Evolutionary conservation across 169 alveolate species (phyloP).

Genomic region (Babesia ovata): DNA sequence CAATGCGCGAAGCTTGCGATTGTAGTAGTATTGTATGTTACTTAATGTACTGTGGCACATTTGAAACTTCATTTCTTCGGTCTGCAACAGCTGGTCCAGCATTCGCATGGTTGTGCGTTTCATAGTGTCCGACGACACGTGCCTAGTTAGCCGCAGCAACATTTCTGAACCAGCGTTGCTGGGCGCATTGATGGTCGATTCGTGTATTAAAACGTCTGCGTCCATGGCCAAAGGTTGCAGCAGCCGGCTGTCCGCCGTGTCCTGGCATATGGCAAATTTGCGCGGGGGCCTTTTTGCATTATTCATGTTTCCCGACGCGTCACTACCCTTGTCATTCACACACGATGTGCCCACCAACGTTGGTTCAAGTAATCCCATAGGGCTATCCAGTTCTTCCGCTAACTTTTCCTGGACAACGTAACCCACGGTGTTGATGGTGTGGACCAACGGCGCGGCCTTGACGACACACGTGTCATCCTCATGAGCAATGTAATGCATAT

Average conservation of each 20-base stretch:
- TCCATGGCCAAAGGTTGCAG: slow-evolving; percentile 67
- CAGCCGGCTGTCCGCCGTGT: slow-evolving; percentile 70
- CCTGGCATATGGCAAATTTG: slow-evolving; percentile 78
- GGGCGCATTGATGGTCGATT: slow-evolving; percentile 71
- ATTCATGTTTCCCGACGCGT: background rate
- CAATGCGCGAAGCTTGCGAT: slow-evolving; percentile 14
- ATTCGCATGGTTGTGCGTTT: background rate
- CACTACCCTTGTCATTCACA: slow-evolving; percentile 4
- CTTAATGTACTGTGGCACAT: slow-evolving; percentile 24
- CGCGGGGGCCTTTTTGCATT: slow-evolving; percentile 27
- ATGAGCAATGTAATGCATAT: slow-evolving; percentile 51
- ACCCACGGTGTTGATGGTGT: slow-evolving; percentile 84
- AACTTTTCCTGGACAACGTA: slow-evolving; percentile 75
- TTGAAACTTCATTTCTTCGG: slow-evolving; percentile 40
- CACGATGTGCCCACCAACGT: background rate
- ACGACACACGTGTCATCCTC: slow-evolving; percentile 66
- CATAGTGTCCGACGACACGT: background rate
- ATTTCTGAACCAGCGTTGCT: slow-evolving; percentile 35
- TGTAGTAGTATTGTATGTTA: slow-evolving; percentile 18
- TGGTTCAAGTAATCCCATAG: background rate
- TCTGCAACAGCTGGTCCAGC: slow-evolving; percentile 13
- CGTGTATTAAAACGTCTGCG: slow-evolving; percentile 77
- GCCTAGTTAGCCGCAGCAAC: slow-evolving; percentile 25
- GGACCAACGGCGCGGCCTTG: slow-evolving; percentile 73
- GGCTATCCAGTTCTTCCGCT: background rate